Base-by-base conservation (phyloP, 805 yeast species). In the Wickerhamiella alocasiicola region DNA sequence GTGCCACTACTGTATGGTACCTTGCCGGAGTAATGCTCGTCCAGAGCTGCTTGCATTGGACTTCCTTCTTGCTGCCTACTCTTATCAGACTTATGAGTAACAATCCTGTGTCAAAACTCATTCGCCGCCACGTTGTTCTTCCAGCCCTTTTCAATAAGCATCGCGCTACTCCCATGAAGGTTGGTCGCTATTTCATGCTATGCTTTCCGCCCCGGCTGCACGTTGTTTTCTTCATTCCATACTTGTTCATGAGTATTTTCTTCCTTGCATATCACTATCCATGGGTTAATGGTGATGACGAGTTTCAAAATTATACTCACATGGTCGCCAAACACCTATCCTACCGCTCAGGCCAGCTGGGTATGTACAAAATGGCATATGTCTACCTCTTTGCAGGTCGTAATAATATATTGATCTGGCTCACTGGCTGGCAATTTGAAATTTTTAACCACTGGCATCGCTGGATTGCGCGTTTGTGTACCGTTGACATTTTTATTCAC, bases 321-420 rank as follows among this genome's bases (percentile, higher is more conserved):
- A 18, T 31, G 9, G 31, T 35, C 7, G 20, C 32, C 12, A 25
- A 11, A 12, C 7, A 35, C 40, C 36, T 32, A 12, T 45, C 41
- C 3, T 39, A 23, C 29, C 54, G 70, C 40, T 39, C 65, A 2
- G 64, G 57, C 1, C 36, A 47, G 29, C 16, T 55, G 27, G 46
- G 54, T 1, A 41, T 46, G 20, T 31, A 40, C 12, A 41, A 43
- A 35, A 32, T 76, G 41, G 87, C 87, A 1, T 54, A 68, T 6
- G 55, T 76, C 12, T 69, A 72, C 46, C 58, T 79, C 41, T 77
- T 78, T 56, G 80, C 80, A n/a, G 76, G 77, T 24, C 66, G 84
- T 54, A 78, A 78, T 54, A 78, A 77, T 52, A 69, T 79, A 24
- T 62, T 78, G 52, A 68, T 68, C 45, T 63, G 61, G 52, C 44